Conservation (phyloP, 148 eudicot species). For the Rheum nobile region DNA sequence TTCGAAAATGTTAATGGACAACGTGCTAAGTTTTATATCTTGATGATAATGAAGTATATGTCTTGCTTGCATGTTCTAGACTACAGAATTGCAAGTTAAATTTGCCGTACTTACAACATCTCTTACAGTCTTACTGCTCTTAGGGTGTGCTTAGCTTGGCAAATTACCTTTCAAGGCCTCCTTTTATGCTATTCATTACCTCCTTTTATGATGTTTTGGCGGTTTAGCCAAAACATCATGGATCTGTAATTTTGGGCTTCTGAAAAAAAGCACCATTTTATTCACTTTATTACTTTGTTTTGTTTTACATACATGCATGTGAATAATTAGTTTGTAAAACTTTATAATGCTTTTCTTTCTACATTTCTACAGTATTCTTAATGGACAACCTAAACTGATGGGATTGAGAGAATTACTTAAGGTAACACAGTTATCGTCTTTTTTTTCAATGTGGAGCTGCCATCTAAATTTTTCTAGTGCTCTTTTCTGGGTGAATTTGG, state of each 20-base stretch:
- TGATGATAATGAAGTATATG: neutral
- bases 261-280: neutral
- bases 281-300: neutral
- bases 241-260: neutral
- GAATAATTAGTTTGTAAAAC: neutral
- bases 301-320: neutral
- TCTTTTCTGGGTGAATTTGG: neutral
- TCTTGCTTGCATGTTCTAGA: neutral
- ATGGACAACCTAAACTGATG: constrained; percentile 85
- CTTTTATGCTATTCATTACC: neutral
- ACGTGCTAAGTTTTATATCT: neutral
- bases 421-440: constrained; percentile 20
- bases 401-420: constrained; percentile 84
- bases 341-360: neutral
- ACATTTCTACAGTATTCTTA: constrained; percentile 51
- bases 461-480: neutral
- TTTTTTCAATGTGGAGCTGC: neutral
- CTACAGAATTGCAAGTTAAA: neutral
- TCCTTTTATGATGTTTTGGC: neutral
- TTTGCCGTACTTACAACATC: neutral
- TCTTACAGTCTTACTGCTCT: neutral
- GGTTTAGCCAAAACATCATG: neutral
- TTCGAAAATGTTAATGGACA: neutral
- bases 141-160: neutral
- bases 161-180: neutral